Base-by-base conservation (phyloP, 176 grass and related monocot species). In the Panicum miliaceum region DNA sequence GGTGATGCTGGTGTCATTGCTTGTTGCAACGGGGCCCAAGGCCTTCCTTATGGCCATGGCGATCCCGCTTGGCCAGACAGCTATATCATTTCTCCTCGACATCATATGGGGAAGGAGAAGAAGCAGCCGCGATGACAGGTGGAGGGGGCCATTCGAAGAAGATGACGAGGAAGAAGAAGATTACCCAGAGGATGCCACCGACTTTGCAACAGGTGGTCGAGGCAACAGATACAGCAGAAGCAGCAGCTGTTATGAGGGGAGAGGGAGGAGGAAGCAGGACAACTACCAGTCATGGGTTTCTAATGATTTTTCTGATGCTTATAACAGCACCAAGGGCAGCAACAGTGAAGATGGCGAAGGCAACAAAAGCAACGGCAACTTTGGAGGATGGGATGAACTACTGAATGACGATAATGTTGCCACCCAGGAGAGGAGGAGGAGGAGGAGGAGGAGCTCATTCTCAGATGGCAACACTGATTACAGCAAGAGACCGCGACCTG, bases 311-410 rank as follows among this genome's bases (percentile, higher is more conserved):
- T 32, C 3, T 38, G 73, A 7, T 23, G 19, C 73, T 68, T n/a
- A 27, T 66, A 41, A 0, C 73, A 60, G 47, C 75, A 40, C 71
- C 45, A 65, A 42, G 7, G 78, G 34, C 38, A 72, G 63, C 38
- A 51, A 22, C 26, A 64, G 79, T 14, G 68, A 11, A n/a, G 73
- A 45, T 48, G 77, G 7, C 32, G 7, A 29, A 18, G 47, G 22
- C n/a, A 47, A 12, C 47, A 41, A 11, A 81, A 52, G 76, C 2
- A 13, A 76, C 77, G 42, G 72, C 3, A 43, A 84, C 83, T 94
- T 92, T 61, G 94, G 94, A 41, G 94, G 94, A 81, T 97, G 94
- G 94, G 94, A 97, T 67, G 94, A 97, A 23, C 68, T 68, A 60
- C 76, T 68, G 35, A 36, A 63, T 34, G 9, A 6, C 40, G 16